Base-by-base conservation (phyloP, 805 yeast species). In the Candida chauliodis region DNA sequence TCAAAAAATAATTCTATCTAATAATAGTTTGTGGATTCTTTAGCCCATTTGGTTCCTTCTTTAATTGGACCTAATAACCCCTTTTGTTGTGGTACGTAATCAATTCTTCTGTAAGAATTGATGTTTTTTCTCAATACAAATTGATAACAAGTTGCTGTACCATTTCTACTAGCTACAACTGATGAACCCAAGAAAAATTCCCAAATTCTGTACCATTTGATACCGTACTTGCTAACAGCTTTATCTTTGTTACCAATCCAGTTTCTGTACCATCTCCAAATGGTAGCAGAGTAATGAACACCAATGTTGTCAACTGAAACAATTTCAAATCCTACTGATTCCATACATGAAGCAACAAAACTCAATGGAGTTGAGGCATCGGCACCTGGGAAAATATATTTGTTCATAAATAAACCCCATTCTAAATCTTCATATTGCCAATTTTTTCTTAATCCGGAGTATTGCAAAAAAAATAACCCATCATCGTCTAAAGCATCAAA, bases 361-460 rank as follows among this genome's bases (percentile, higher is more conserved):
- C 87, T 87, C 51, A 89, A 75, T 26, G 96, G 96, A 41, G 96
- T 89, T 5, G 95, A 86, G 34, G 96, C 96, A 68, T 88, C 96
- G 37, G 96, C 96, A 66, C 96, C 96, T 30, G 96, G 96, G 87
- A 88, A 88, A 59, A 88, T 83, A 66, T 86, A 88, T 73, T 86
- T 88, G 79, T 89, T 88, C 96, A 88, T 89, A 66, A 88, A 88
- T 59, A 89, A 72, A 53, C 96, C 96, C 96, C 96, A 88, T 63
- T 79, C 73, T 55, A 88, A 75, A 63, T 88, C 96, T 69, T 88
- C 96, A 65, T 86, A 88, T 69, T 88, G 96, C 96, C 96, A 88
- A 42, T 76, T 71, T 69, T 88, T 89, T 71, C 96, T 80, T 53
- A 88, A 68, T 38, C 96, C 96, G 36, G 96, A 90, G 56, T 83